Conservation (phyloP, 495 filamentous ascomycete species). For the Tuber umbilicatum region DNA sequence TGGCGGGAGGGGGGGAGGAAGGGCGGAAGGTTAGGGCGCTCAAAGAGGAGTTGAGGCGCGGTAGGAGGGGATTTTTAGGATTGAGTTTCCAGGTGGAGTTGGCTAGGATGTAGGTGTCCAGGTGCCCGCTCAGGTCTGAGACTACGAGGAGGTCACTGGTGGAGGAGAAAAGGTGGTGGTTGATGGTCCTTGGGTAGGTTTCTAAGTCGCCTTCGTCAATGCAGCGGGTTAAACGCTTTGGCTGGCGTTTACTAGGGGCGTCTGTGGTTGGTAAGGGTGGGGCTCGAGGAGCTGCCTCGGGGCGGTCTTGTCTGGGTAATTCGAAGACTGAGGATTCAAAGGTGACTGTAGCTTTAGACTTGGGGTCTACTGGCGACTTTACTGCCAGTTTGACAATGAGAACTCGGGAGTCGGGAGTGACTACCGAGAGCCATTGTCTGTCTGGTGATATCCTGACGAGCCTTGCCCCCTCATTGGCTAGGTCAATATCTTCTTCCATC, state of each 20-base stretch:
- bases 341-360: constrained; percentile 51
- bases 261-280: constrained; percentile 39
- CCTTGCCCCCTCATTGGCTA: constrained; percentile 57
- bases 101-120: constrained; percentile 77
- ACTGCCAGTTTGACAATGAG: constrained; percentile 76
- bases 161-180: constrained; percentile 67
- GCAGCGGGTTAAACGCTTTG: constrained; percentile 19
- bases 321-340: constrained; percentile 46
- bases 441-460: constrained; percentile 65
- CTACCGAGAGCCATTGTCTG: constrained; percentile 77
- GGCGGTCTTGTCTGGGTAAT: constrained; percentile 41
- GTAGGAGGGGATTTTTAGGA: constrained; percentile 62
- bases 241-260: constrained; percentile 13
- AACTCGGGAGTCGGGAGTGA: constrained; percentile 91
- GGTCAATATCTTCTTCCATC: constrained; percentile 32
- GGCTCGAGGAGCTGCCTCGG: constrained; percentile 46
- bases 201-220: constrained; percentile 59
- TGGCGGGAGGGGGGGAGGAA: constrained; percentile 34
- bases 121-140: constrained; percentile 73
- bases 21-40: constrained; percentile 72
- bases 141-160: constrained; percentile 71
- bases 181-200: constrained; percentile 70
- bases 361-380: constrained; percentile 51
- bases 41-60: constrained; percentile 64
- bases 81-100: constrained; percentile 61